Conservation (phyloP, 2,329 filamentous ascomycete species). For the Thyridium curvatum region DNA sequence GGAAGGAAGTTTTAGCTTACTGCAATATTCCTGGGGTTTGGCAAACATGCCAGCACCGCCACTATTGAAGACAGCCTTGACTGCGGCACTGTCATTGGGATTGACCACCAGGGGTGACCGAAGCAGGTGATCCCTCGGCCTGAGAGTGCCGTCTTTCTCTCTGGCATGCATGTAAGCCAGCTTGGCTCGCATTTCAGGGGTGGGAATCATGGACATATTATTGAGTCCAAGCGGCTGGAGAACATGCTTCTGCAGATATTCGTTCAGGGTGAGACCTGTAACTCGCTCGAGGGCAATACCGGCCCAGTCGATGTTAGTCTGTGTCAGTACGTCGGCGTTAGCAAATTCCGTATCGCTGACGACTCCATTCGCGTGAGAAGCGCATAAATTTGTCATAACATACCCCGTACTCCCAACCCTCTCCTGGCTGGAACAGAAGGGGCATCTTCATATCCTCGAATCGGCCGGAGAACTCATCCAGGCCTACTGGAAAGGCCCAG, state of each 20-base stretch:
- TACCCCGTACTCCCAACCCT: slow-evolving; percentile 57
- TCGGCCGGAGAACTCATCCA: slow-evolving; percentile 52
- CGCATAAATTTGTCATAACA: slow-evolving; percentile 13
- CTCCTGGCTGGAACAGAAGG: slow-evolving; percentile 57
- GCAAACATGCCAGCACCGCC: too few species aligned
- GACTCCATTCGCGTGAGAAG: too few species aligned
- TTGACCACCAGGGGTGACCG: too few species aligned
- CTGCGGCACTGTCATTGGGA: too few species aligned
- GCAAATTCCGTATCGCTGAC: too few species aligned
- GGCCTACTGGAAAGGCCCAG: slow-evolving; percentile 39
- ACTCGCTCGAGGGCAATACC: slow-evolving; percentile 35
- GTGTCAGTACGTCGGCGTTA: too few species aligned
- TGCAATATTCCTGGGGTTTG: too few species aligned
- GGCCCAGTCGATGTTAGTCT: slow-evolving; percentile 46
- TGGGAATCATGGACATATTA: slow-evolving; percentile 51
- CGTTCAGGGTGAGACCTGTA: slow-evolving; percentile 30
- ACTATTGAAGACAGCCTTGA: too few species aligned
- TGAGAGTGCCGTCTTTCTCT: slow-evolving; percentile 30
- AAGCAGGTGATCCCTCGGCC: slow-evolving; percentile 30
- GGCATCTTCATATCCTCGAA: slow-evolving; percentile 44
- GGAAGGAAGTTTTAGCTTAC: too few species aligned
- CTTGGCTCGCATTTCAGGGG: slow-evolving; percentile 39
- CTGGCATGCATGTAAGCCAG: slow-evolving; percentile 49
- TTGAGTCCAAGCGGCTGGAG: slow-evolving; percentile 35
- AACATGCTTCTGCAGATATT: slow-evolving; percentile 36